These are phyloP conservation scores for Curvularia sp. DNA, from an alignment of 2,329 filamentous ascomycete genomes.

Conservation along the genomic window DNA sequence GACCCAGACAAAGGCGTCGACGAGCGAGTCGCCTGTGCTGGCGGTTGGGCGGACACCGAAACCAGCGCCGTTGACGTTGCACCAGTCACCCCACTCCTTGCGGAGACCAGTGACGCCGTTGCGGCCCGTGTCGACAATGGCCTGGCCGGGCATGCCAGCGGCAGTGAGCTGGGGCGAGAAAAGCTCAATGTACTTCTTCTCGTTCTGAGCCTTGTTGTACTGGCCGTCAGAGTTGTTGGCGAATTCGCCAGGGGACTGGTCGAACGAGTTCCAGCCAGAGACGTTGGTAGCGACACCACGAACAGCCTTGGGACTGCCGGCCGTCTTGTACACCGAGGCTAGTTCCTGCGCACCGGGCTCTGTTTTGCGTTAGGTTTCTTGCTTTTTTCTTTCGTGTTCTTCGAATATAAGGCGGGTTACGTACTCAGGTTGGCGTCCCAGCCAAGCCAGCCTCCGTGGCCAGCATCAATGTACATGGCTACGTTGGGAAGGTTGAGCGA, in stretches of 20 bases:
- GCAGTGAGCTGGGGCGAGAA: conserved; percentile 58
- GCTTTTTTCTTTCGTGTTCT: not conserved
- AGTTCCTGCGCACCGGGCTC: conserved; percentile 60
- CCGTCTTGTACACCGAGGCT: conserved; percentile 56
- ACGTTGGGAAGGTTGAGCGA: conserved; percentile 68
- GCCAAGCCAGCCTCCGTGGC: conserved; percentile 71
- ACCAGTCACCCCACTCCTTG: conserved; percentile 70
- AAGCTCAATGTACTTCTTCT: conserved; percentile 61
- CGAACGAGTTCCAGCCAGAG: conserved; percentile 65
- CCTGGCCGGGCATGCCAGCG: conserved; percentile 61
- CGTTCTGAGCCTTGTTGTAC: conserved; percentile 57
- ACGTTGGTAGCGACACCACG: conserved; percentile 65
- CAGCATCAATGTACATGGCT: conserved; percentile 69
- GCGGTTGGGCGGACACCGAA: conserved; percentile 68
- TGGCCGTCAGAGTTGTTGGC: conserved; percentile 44
- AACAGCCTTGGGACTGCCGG: conserved; percentile 57
- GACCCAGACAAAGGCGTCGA: conserved; percentile 74
- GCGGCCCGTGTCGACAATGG: conserved; percentile 65
- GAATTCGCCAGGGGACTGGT: conserved; percentile 52
- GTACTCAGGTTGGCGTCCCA: conserved; percentile 66
- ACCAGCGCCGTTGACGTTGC: conserved; percentile 69
- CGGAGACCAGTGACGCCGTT: conserved; percentile 60
- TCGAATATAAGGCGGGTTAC: conserved; percentile 11
- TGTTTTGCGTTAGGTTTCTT: conserved; percentile 11
- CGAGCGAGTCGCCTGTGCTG: conserved; percentile 63